Conservation (phyloP, 2,329 filamentous ascomycete species). For the Arthroderma uncinatum region DNA sequence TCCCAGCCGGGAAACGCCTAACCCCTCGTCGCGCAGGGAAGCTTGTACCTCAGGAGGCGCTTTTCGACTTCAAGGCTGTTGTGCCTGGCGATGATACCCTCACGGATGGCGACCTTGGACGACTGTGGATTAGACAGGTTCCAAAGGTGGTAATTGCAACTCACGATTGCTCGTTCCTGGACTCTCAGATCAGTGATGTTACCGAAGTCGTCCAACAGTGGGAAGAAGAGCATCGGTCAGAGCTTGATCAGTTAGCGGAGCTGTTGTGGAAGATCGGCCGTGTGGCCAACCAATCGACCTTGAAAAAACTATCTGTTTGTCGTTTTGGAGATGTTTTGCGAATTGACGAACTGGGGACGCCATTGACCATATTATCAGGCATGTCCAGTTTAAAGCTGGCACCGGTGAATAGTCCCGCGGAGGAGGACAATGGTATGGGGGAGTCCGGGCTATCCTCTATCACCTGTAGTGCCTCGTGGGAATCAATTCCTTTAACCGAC, state of each 20-base stretch:
- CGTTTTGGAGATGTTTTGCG: background rate
- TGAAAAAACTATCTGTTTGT: background rate
- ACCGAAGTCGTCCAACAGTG: background rate
- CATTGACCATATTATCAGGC: background rate
- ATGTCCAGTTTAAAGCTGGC: background rate
- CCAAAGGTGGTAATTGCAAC: slow-evolving; percentile 26
- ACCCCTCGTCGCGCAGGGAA: slow-evolving; percentile 7
- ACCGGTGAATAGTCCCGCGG: background rate
- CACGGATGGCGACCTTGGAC: slow-evolving; percentile 33
- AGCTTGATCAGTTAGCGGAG: background rate
- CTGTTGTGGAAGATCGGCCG: background rate
- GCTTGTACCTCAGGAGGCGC: slow-evolving; percentile 32
- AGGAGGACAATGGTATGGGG: background rate
- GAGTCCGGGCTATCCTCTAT: background rate
- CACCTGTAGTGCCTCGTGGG: background rate
- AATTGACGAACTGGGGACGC: background rate
- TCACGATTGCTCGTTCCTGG: background rate
- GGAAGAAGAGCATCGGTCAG: background rate
- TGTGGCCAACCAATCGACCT: background rate
- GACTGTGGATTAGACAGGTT: slow-evolving; percentile 43
- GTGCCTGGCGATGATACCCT: slow-evolving; percentile 26
- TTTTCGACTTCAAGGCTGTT: slow-evolving; percentile 46
- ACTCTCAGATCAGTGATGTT: background rate
- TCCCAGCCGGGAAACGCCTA: background rate
- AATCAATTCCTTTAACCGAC: background rate